phyloP scores from a whole-genome alignment of 78 protist genomes.

The Diacronema lutheri region DNA sequence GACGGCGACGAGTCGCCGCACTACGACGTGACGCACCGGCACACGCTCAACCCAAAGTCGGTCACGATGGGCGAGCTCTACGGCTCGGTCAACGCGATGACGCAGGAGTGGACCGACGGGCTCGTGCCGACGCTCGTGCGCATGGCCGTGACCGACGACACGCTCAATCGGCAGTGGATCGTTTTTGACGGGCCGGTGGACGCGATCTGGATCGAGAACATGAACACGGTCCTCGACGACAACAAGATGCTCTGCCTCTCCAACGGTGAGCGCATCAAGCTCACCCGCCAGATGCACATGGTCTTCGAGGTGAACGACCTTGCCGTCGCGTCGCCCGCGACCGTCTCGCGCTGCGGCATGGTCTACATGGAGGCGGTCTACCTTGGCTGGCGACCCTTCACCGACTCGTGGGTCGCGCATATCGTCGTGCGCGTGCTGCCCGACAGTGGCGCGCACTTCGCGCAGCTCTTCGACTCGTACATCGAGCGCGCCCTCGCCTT shows the following conservation, averaged over 20 bases:
- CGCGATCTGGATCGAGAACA: conserved; percentile 76
- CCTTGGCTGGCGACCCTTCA: conserved; percentile 56
- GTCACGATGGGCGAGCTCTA: conserved; percentile 79
- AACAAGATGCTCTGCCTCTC: conserved; percentile 77
- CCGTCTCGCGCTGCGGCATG: conserved; percentile 91
- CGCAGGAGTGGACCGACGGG: conserved; percentile 85
- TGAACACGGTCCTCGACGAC: conserved; percentile 89
- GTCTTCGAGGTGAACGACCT: conserved; percentile 81
- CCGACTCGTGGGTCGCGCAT: conserved; percentile 43
- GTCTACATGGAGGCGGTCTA: conserved; percentile 67
- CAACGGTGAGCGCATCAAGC: conserved; percentile 85
- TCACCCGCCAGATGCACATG: conserved; percentile 57
- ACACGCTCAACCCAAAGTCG: conserved; percentile 72
- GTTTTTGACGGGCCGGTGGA: conserved; percentile 92
- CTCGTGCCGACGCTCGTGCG: conserved; percentile 59
- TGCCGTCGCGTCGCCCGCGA: conserved; percentile 87
- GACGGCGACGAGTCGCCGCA: conserved; percentile 7
- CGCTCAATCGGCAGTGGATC: conserved; percentile 59
- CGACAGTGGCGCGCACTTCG: background rate
- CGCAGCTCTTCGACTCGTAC: background rate
- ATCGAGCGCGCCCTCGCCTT: background rate
- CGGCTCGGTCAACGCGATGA: conserved; percentile 64
- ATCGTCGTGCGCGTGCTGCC: background rate
- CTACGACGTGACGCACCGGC: background rate
- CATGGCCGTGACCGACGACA: conserved; percentile 29